These are phyloP conservation scores for Rhodotorula mucilaginosa DNA, from an alignment of 1,284 basidiomycete genomes.

Conservation along the genomic window DNA sequence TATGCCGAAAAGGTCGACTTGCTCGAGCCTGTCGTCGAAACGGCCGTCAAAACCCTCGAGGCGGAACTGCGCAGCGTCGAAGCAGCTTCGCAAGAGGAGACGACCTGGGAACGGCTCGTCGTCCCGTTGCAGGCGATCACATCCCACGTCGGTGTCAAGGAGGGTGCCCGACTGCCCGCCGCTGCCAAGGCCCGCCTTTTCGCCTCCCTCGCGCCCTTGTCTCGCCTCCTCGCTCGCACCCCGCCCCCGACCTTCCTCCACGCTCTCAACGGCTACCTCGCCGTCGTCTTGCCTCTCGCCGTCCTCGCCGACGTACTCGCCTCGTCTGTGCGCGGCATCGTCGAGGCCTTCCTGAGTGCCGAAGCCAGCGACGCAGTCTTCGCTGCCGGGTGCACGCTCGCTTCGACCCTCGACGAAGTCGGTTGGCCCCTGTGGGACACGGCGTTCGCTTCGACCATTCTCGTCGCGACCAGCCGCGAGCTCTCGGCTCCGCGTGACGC, in stretches of 20 bases:
- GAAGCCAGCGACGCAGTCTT: constrained; percentile 12
- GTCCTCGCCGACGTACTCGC: constrained; percentile 37
- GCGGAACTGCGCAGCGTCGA: constrained; percentile 3
- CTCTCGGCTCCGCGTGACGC: background rate
- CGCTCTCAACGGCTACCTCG: constrained; percentile 63
- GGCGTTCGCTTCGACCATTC: constrained; percentile 19
- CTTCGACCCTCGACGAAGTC: constrained; percentile 25
- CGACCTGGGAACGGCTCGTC: constrained; percentile 17
- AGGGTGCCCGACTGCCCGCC: constrained; percentile 15
- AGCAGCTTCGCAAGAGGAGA: background rate
- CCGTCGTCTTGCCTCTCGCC: constrained; percentile 45
- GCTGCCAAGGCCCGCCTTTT: constrained; percentile 24
- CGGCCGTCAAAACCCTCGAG: constrained; percentile 19
- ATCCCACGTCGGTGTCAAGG: constrained; percentile 23
- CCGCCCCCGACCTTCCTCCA: constrained; percentile 13
- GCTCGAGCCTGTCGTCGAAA: constrained; percentile 32
- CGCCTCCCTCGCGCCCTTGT: constrained; percentile 20
- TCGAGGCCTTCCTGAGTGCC: constrained; percentile 27
- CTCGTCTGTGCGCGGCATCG: constrained; percentile 12
- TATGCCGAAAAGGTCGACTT: constrained; percentile 27
- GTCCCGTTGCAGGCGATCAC: constrained; percentile 17
- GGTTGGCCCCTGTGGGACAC: constrained; percentile 32
- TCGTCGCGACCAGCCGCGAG: constrained; percentile 22
- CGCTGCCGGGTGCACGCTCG: constrained; percentile 30
- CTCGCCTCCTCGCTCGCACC: constrained; percentile 12